Base-by-base conservation (phyloP, 495 filamentous ascomycete species). In the Trypethelium eluteriae region DNA sequence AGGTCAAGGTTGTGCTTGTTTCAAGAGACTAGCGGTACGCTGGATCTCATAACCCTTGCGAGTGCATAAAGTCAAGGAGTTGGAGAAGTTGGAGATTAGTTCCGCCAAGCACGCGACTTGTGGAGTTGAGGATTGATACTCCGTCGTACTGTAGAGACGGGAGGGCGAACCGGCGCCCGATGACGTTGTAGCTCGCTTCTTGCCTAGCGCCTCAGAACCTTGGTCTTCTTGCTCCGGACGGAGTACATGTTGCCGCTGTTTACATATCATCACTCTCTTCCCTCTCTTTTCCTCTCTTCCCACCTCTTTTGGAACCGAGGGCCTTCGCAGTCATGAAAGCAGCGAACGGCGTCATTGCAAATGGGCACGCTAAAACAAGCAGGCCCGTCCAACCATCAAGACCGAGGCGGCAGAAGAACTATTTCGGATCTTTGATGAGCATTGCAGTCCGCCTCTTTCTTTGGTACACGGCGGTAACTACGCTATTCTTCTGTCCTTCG, bases 391-490 rank as follows among this genome's bases (percentile, higher is more conserved):
- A 10, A 59, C 32, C 25, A 6, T 59, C 32, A 59, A 59, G 53
- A 59, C 32, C 53, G 32, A 59, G 32, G 25, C 32, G 25, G 18
- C n/a, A 59, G 32, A 59, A 59, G 18, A 59, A 6, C 32, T 59
- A 34, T 59, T 32, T 59, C 14, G 18, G 53, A 5, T 36, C 53
- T 14, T 14, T 59, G 36, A 35, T 36, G 18, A 59, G 53, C 53
- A 59, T 59, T 35, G 7, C 53, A 36, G 53, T 59, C 32, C 53
- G 93, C 68, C 74, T 96, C 1, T 74, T 87, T 64, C 85, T 89
- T 9, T 99, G 94, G 94, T 96, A 95, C 73, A 81, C 85, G 1
- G 84, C 96, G 62, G 72, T 91, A 65, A 94, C 90, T 3, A 80
- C 92, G 25, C 77, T 92, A 62, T 85, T 99, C 71, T 85, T 88